Base-by-base conservation (phyloP, 371 early-diverging fungal genomes). In the Haplosporangium sp. region DNA sequence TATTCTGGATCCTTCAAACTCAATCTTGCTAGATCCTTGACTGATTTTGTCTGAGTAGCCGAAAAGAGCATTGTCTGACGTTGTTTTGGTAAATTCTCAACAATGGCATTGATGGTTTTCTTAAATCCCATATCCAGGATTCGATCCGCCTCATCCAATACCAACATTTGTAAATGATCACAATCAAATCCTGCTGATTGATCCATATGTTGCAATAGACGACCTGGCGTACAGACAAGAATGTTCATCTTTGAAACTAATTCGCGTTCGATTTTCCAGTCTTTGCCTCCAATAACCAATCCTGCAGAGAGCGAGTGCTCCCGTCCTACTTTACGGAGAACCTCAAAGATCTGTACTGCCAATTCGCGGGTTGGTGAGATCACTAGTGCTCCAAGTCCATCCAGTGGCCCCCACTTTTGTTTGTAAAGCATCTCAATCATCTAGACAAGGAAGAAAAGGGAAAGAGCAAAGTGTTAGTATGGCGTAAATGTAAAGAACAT, bases 351-450 rank as follows among this genome's bases (percentile, higher is more conserved):
- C 85, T 99, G 99, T 27, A 98, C 88, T 2, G 99, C 95, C 73
- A 99, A 88, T 84, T 99, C 99, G 71, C 99, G 92, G 7, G 99
- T 99, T 17, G 99, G 99, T 40, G 98, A 95, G 64, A 99, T 96
- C 39, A 99, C 90, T 62, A 99, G 74, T 1, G 97, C 96, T 17
- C 97, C 97, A 20, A 96, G 83, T 39, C 96, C 96, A 86, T 98
- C 98, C 42, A 90, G 78, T 35, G 85, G 83, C 39, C 94, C 89
- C 98, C 97, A 98, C 78, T 90, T 92, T 42, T 85, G 86, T 58
- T 96, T 86, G 73, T 94, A 93, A 48, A 98, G 85, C 6, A 81
- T 83, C 84, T 98, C 99, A 39, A 98, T 84, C 11, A 96, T 68
- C 89, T 93, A 74, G 44, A 15, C 20, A 47, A 13, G 60, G 48